These are phyloP conservation scores for Metschnikowia lachancei DNA, from an alignment of 805 yeast species.

Conservation along the genomic window DNA sequence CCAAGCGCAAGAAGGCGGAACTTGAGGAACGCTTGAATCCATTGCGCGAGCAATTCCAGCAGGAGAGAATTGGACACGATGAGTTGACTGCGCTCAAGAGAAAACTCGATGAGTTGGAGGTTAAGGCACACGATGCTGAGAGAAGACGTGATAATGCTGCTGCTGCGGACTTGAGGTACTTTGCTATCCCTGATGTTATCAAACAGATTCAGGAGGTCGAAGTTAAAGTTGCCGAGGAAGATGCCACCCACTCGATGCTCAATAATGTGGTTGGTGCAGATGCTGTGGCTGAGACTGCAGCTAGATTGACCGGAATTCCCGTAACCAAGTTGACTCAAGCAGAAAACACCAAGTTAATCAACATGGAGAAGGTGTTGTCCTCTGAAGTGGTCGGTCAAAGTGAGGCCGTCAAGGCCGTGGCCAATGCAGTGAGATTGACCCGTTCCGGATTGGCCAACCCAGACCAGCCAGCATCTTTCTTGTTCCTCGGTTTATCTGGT, in stretches of 20 bases:
- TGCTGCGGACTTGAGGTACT: slow-evolving; percentile 94
- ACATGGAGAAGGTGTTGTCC: slow-evolving; percentile 86
- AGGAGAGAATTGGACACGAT: slow-evolving; percentile 88
- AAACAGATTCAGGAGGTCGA: slow-evolving; percentile 75
- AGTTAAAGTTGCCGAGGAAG: slow-evolving; percentile 73
- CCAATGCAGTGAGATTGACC: slow-evolving; percentile 88
- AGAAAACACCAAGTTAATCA: slow-evolving; percentile 88
- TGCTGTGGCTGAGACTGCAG: slow-evolving; percentile 94
- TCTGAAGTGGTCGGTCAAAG: slow-evolving; percentile 89
- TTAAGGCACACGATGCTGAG: slow-evolving; percentile 93
- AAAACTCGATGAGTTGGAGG: slow-evolving; percentile 87
- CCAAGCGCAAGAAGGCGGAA: slow-evolving; percentile 75
- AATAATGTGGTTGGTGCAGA: slow-evolving; percentile 87
- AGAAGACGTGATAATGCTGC: slow-evolving; percentile 93
- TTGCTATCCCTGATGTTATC: slow-evolving; percentile 92
- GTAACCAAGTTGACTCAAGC: slow-evolving; percentile 92
- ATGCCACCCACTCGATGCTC: slow-evolving; percentile 62
- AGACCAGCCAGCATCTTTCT: slow-evolving; percentile 91
- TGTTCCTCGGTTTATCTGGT: slow-evolving; percentile 93
- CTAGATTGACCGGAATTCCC: slow-evolving; percentile 94
- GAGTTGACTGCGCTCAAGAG: slow-evolving; percentile 85
- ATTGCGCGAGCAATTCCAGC: slow-evolving; percentile 75
- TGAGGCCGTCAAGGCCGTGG: slow-evolving; percentile 93
- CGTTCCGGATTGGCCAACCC: slow-evolving; percentile 97
- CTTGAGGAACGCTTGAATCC: slow-evolving; percentile 85